Conservation (phyloP, 164 flowering plant genomes). For the Cinnamomum chago region DNA sequence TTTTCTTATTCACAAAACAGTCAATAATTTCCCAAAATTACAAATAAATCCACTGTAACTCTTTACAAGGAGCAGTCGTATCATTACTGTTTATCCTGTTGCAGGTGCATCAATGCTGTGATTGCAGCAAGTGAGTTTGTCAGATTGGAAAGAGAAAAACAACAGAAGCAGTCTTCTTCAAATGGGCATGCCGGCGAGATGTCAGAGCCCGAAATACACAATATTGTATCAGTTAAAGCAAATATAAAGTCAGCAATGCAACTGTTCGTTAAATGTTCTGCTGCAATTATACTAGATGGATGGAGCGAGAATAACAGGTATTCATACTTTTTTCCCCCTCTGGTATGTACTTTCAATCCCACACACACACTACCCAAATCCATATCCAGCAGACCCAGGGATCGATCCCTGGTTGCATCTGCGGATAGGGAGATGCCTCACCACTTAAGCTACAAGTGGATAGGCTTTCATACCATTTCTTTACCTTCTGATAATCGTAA, state of each 20-base stretch:
- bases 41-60: neutral
- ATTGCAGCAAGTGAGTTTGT: slow-evolving; percentile 87
- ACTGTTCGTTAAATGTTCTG: slow-evolving; percentile 65
- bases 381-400: too few species aligned
- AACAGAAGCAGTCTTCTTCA: slow-evolving; percentile 43
- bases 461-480: too few species aligned
- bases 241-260: slow-evolving; percentile 77
- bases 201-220: slow-evolving; percentile 49
- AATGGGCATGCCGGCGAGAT: slow-evolving; percentile 53
- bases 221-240: slow-evolving; percentile 52
- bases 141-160: slow-evolving; percentile 75
- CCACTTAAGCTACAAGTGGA: too few species aligned
- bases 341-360: too few species aligned
- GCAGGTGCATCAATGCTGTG: slow-evolving; percentile 90
- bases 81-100: slow-evolving; percentile 10
- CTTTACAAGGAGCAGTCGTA: neutral
- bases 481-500: too few species aligned
- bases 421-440: too few species aligned
- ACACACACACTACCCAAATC: too few species aligned
- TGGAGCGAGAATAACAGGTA: slow-evolving; percentile 86
- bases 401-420: too few species aligned
- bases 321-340: neutral
- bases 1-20: too few species aligned
- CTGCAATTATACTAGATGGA: slow-evolving; percentile 71
- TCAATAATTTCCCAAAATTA: neutral